Evolutionary conservation across 176 grass and related monocot species (phyloP), one percentile per base, ranked within the genome.

Genomic region (Eleusine indica): DNA sequence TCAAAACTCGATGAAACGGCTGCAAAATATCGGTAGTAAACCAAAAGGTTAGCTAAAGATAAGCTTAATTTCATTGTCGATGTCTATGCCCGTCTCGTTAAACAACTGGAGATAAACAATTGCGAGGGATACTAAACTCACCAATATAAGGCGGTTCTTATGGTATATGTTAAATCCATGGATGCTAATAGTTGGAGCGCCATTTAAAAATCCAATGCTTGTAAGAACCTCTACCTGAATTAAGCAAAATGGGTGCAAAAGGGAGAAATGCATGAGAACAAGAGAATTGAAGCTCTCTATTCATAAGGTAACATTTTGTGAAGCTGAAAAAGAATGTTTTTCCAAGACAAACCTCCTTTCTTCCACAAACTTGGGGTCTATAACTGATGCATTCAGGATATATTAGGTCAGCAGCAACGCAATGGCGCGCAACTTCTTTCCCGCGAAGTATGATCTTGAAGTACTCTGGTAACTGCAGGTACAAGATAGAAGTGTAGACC

Each of bases 131-230:
- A 6, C 69, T 29, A 60, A 66, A 17, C 76, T 85, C 77, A 90
- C 85, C 87, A 90, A 82, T 73, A 93, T 85, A 49, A 90, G 88
- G 69, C 91, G 91, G 52, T 90, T 93, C 78, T 52, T 87, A n/a
- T 93, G 77, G 70, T 93, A 93, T 57, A 93, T 93, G 64, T 87
- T 93, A 73, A 93, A 93, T 66, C 91, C 91, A 29, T 93, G 91
- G 9, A 93, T 52, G 9, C 58, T 85, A 43, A 93, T 19, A 37
- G n/a, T 39, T 71, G 87, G 91, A 62, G 88, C 15, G 7, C 85
- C 91, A 18, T 87, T 60, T 73, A 93, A 70, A 78, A 90, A 93
- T 66, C 91, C 91, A 17, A 93, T 87, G 30, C 54, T 85, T 14
- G 88, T 90, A 81, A 90, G 0, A n/a, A 93, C 91, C 85, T 87